phyloP scores from a whole-genome alignment of 768 basidiomycete species.

The Xerocomus brunneocitrinus region DNA sequence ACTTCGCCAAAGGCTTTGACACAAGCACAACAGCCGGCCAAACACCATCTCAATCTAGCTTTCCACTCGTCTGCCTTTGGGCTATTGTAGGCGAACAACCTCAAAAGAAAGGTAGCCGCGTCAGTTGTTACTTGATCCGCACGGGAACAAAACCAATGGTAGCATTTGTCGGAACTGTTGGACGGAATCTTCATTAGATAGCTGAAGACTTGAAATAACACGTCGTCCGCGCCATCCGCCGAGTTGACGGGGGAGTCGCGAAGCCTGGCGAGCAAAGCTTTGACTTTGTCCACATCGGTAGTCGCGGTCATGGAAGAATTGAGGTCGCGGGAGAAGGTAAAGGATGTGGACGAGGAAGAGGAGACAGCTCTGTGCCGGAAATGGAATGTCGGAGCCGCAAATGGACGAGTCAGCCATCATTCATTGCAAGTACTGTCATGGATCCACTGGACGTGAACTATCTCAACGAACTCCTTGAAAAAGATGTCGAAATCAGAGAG shows the following conservation, averaged over 20 bases:
- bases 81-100: constrained; percentile 74
- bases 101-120: constrained; percentile 76
- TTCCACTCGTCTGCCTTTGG: constrained; percentile 62
- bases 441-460: constrained; percentile 49
- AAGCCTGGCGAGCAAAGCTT: constrained; percentile 48
- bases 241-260: constrained; percentile 57
- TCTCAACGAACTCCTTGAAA: constrained; percentile 57
- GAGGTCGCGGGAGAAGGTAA: neutral
- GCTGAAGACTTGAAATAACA: constrained; percentile 47
- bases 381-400: constrained; percentile 10
- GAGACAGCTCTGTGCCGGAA: constrained; percentile 8
- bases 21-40: constrained; percentile 66
- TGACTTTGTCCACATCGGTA: constrained; percentile 35
- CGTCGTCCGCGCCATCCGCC: constrained; percentile 41
- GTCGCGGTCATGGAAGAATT: constrained; percentile 22
- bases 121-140: constrained; percentile 53
- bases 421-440: constrained; percentile 33
- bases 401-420: constrained; percentile 3
- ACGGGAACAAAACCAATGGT: constrained; percentile 81
- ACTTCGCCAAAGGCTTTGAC: constrained; percentile 60
- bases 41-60: constrained; percentile 46
- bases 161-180: constrained; percentile 31
- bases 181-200: constrained; percentile 49
- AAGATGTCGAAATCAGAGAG: constrained; percentile 62
- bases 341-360: neutral